These are phyloP conservation scores for Moesziomyces parantarcticus DNA, from an alignment of 1,284 basidiomycete genomes.

Conservation along the genomic window DNA sequence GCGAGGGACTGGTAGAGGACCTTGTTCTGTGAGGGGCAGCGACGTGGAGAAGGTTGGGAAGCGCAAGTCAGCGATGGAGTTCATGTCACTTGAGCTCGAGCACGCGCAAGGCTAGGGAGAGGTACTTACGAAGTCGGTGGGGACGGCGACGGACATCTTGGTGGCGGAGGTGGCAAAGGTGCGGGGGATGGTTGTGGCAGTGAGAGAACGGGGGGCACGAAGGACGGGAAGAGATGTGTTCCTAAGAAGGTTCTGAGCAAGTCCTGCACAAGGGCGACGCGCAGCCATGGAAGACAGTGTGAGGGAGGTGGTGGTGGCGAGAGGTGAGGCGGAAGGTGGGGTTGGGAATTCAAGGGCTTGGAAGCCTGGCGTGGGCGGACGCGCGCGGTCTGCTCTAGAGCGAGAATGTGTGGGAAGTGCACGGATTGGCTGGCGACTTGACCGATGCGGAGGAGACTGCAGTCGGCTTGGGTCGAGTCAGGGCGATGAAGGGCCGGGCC, in stretches of 20 bases:
- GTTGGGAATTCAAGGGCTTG: background rate
- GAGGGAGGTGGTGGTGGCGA: constrained; percentile 25
- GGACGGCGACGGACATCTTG: constrained; percentile 63
- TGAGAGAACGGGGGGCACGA: constrained; percentile 15
- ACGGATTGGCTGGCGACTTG: constrained; percentile 1
- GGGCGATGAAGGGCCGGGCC: no score
- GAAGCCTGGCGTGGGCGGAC: constrained; percentile 10
- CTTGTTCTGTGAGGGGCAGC: constrained; percentile 79
- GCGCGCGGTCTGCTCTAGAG: background rate
- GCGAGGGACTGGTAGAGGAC: constrained; percentile 85
- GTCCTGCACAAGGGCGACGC: constrained; percentile 44
- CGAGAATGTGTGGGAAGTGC: no score
- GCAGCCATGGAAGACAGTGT: constrained; percentile 44
- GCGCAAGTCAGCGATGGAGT: constrained; percentile 5
- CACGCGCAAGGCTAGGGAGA: background rate
- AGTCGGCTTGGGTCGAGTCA: background rate
- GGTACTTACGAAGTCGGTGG: constrained; percentile 62
- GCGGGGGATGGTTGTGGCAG: constrained; percentile 24
- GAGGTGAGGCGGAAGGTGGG: background rate
- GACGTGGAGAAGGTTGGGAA: background rate
- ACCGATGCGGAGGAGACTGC: background rate
- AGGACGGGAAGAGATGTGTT: constrained; percentile 17
- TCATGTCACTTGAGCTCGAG: background rate
- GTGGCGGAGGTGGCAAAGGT: constrained; percentile 35
- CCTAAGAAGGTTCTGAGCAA: constrained; percentile 44